A percentile compares a stretch with the other conserved stretches of the same genome.
Evolutionary conservation across 1,284 basidiomycete species (phyloP).

Genomic region (Trametes polyzona): DNA sequence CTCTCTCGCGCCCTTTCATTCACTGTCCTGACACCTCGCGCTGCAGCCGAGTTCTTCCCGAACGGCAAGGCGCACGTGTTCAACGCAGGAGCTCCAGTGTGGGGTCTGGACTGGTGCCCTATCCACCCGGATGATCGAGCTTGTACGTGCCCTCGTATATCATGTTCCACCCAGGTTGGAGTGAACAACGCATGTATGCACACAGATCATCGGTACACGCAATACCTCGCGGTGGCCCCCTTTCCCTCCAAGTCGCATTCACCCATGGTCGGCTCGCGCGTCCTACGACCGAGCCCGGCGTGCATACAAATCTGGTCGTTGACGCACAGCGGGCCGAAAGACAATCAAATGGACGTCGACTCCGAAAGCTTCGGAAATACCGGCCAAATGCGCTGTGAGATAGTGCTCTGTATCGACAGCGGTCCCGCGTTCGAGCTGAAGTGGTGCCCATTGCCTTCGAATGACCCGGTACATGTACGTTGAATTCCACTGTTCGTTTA

Average conservation of each 20-base stretch:
- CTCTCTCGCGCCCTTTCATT: background rate
- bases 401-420: conserved; percentile 77
- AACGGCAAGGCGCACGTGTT: conserved; percentile 68
- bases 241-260: conserved; percentile 64
- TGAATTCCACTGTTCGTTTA: too few species aligned
- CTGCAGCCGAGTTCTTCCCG: conserved; percentile 43
- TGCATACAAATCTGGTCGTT: conserved; percentile 76
- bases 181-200: background rate
- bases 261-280: conserved; percentile 61
- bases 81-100: conserved; percentile 84
- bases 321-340: conserved; percentile 23
- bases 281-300: conserved; percentile 52
- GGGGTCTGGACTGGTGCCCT: conserved; percentile 92
- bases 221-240: conserved; percentile 85
- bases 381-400: conserved; percentile 65
- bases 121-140: conserved; percentile 62
- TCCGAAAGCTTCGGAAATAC: conserved; percentile 8
- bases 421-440: conserved; percentile 79
- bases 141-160: conserved; percentile 43
- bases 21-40: background rate
- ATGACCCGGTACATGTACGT: conserved; percentile 49
- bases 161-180: too few species aligned
- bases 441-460: conserved; percentile 88
- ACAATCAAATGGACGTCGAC: conserved; percentile 29
- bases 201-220: conserved; percentile 57